Evolutionary conservation across 192 early-diverging fungal genomes (phyloP).

Genomic region (Coemansia sp.): DNA sequence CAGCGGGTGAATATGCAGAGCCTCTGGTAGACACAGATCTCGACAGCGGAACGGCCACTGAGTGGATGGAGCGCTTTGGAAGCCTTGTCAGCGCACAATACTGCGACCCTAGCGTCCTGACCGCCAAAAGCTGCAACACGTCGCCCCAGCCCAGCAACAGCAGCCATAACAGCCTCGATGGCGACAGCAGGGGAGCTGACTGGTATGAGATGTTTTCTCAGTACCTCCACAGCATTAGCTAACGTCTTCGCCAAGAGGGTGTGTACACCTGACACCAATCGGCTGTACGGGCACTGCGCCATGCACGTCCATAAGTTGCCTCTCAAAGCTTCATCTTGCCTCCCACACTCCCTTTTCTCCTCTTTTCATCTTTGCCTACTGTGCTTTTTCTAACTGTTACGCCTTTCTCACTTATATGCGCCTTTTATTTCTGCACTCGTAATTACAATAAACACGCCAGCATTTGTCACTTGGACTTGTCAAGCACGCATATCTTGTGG

Average conservation of each 20-base stretch:
- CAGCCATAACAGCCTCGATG: background rate
- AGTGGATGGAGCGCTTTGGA: constrained; percentile 1
- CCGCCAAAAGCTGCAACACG: background rate
- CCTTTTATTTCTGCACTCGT: background rate
- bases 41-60: background rate
- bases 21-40: background rate
- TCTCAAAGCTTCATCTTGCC: background rate
- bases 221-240: constrained; percentile 13
- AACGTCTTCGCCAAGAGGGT: background rate
- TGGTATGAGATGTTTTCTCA: constrained; percentile 6
- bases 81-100: background rate
- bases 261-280: background rate
- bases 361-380: background rate
- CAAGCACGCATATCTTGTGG: background rate
- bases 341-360: too few relatives aligned
- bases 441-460: background rate
- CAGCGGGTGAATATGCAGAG: background rate
- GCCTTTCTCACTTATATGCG: background rate
- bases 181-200: constrained; percentile 2
- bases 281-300: too few relatives aligned
- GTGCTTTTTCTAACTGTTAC: background rate
- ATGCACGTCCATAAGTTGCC: background rate
- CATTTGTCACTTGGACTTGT: background rate
- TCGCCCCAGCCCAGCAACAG: background rate
- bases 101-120: background rate